Base-by-base conservation (phyloP, 2,329 filamentous ascomycete genomes). In the Dryadomyces sulphureus region DNA sequence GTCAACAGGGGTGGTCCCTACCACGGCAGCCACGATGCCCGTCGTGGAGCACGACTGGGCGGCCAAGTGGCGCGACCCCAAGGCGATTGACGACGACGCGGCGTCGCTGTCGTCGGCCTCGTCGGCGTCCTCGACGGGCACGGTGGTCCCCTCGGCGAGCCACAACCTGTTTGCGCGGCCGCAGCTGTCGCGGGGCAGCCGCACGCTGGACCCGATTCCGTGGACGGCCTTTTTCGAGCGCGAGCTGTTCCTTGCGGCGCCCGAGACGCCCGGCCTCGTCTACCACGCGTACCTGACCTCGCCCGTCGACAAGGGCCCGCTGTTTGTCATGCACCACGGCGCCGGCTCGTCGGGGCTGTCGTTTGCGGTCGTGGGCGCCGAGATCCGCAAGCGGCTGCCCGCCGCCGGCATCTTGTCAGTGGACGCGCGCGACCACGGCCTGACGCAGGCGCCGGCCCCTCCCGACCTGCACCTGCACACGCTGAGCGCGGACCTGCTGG, bases 301-400 rank as follows among this genome's bases (percentile, higher is more conserved):
- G 1, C 89, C 90, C 8, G 72, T 73, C 38, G 79, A 73, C 34
- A 73, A 74, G 50, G 85, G 83, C 0, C 88, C 90, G 0, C 69
- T 98, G 5, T 89, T 98, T 62, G 82, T 96, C 49, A 86, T 84
- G 64, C 92, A 98, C 59, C 92, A 98, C 64, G 92, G 92, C 35
- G 92, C 86, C 36, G 92, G 92, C 16, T 94, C 89, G 4, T 94
- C 89, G 0, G 93, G 84, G 7, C 74, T 96, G 48, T 94, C 88
- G 2, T 98, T 96, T 63, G 89, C 89, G 5, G 71, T 86, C 4
- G 78, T 94, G 50, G 78, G 81, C 2, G 72, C 77, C 39, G 84
- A 93, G 59, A 78, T 96, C 50, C 75, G 81, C 45, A 85, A 82
- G 59, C 70, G 77, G 7, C 68, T 94, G 38, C 86, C 92, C 0